These are phyloP conservation scores for Berkeleyomyces basicola DNA, from an alignment of 2,329 filamentous ascomycete species.

Conservation along the genomic window DNA sequence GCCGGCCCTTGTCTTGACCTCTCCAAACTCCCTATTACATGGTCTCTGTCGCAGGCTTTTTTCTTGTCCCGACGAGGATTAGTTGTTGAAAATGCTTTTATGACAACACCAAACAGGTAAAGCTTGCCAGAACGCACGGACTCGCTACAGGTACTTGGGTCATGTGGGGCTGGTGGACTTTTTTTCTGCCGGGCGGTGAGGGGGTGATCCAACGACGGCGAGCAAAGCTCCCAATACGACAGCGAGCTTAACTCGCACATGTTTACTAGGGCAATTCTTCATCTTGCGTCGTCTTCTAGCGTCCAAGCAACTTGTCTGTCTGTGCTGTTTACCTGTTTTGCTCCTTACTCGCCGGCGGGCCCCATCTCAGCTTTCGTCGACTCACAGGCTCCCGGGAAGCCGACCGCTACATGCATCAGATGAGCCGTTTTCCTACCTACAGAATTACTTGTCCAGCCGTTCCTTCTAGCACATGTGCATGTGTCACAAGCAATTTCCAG, in stretches of 20 bases:
- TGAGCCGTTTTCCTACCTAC: not conserved
- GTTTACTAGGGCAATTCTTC: not conserved
- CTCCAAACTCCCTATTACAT: no score
- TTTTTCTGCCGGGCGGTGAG: not conserved
- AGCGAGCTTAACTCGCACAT: not conserved
- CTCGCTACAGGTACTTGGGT: not conserved
- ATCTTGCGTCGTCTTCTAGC: not conserved
- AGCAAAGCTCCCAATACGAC: not conserved
- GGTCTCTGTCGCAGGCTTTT: not conserved
- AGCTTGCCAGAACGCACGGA: not conserved
- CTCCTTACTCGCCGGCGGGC: not conserved
- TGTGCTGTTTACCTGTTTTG: not conserved
- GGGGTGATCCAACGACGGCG: not conserved
- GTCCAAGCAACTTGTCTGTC: not conserved
- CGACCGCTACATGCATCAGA: not conserved
- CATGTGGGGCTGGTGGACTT: not conserved
- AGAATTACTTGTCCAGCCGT: no score
- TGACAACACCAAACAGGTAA: not conserved
- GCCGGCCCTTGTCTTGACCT: no score
- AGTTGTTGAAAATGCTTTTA: not conserved
- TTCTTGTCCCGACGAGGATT: not conserved
- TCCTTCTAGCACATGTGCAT: no score
- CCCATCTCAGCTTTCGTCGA: not conserved
- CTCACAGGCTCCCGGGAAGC: not conserved
- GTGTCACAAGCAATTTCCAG: no score